Evolutionary conservation across 345 rosid genomes (phyloP).

Genomic region (Eucalyptus globulus): DNA sequence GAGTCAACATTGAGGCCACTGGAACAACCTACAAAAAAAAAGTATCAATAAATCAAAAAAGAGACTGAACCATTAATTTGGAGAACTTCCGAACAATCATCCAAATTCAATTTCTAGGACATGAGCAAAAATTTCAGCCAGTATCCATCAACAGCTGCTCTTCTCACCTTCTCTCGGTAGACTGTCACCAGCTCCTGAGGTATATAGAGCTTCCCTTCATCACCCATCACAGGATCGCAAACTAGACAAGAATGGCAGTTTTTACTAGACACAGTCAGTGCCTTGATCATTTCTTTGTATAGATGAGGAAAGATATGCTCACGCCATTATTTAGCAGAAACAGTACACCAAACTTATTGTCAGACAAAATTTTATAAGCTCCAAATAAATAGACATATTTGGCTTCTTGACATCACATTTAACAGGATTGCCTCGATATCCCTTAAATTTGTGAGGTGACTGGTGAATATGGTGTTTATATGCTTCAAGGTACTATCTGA

Average conservation of each 20-base stretch:
- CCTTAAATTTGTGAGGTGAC: not conserved
- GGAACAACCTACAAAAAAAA: conserved; percentile 66
- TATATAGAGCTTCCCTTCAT: conserved; percentile 97
- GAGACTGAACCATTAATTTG: not conserved
- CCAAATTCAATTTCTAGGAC: not conserved
- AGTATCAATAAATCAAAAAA: not conserved
- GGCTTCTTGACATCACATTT: not conserved
- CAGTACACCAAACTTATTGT: not conserved
- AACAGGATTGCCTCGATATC: not conserved
- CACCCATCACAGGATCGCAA: conserved; percentile 99
- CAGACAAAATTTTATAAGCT: not conserved
- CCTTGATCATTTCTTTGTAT: not conserved
- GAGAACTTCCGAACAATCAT: not conserved
- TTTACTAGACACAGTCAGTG: not conserved
- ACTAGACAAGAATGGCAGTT: conserved; percentile 27
- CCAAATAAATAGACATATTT: not conserved
- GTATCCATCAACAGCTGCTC: not conserved
- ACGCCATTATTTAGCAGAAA: not conserved
- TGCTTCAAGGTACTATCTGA: not conserved
- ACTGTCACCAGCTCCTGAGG: conserved; percentile 75
- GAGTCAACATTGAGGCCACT: conserved; percentile 96
- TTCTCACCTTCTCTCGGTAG: conserved; percentile 78
- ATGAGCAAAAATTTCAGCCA: not conserved
- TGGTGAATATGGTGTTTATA: not conserved
- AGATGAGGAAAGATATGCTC: not conserved